Percentiles rank a stretch among this genome's conserved stretches.
Evolutionary conservation across 1,284 basidiomycete genomes (phyloP).

Genomic region (Taiwanofungus camphoratus): DNA sequence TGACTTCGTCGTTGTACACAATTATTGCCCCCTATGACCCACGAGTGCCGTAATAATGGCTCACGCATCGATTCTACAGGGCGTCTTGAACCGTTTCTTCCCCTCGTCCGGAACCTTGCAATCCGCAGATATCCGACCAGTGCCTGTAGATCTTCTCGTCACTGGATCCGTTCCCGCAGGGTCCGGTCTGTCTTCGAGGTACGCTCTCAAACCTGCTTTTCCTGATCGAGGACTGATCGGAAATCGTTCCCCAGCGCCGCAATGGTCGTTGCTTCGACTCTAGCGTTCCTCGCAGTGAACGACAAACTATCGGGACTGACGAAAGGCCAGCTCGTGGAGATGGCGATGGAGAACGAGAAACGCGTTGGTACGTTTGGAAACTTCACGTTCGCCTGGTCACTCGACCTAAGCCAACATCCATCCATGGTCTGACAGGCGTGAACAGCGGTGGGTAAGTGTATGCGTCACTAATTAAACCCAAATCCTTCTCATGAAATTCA

Average conservation of each 20-base stretch:
- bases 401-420: too few species aligned
- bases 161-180: conserved; percentile 79
- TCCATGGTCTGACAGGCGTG: too few species aligned
- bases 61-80: too few species aligned
- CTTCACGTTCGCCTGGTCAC: too few species aligned
- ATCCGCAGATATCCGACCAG: conserved; percentile 30
- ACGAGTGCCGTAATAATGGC: too few species aligned
- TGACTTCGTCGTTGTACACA: neutral
- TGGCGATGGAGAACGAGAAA: conserved; percentile 79
- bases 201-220: conserved; percentile 8
- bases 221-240: neutral
- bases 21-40: too few species aligned
- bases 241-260: conserved; percentile 51
- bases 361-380: conserved; percentile 59
- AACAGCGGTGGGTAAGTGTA: conserved; percentile 66
- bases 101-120: conserved; percentile 13
- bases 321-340: conserved; percentile 69
- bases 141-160: conserved; percentile 64
- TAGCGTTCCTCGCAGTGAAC: conserved; percentile 74
- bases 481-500: too few species aligned
- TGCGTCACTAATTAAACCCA: neutral
- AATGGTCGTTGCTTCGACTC: conserved; percentile 78
- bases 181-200: conserved; percentile 65
- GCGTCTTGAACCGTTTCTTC: conserved; percentile 69
- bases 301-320: conserved; percentile 52